phyloP scores from a whole-genome alignment of 2,329 filamentous ascomycete species.

The Colletotrichum sp. region DNA sequence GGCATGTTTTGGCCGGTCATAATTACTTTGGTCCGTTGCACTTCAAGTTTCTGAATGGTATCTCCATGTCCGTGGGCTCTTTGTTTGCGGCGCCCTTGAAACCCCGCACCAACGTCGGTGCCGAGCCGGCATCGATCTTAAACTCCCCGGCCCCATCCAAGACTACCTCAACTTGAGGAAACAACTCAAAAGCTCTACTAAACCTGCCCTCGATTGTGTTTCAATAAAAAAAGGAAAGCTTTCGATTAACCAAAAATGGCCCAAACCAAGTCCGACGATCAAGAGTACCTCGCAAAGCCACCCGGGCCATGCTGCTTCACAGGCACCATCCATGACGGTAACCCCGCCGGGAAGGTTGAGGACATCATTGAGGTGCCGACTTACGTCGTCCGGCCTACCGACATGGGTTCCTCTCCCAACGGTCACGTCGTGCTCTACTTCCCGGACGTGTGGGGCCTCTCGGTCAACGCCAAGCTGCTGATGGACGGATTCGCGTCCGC shows the following conservation, averaged over 20 bases:
- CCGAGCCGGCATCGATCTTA: not conserved
- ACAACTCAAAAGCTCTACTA: not conserved
- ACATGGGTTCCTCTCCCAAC: conserved; percentile 28
- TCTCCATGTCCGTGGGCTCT: not conserved
- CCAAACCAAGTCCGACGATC: not conserved
- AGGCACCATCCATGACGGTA: conserved; percentile 42
- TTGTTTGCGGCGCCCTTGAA: not conserved
- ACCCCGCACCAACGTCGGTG: not conserved
- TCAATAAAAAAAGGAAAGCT: not conserved
- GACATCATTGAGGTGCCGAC: conserved; percentile 40
- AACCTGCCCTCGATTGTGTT: not conserved
- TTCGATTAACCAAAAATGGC: not conserved
- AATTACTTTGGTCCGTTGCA: not conserved
- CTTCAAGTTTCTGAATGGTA: not conserved
- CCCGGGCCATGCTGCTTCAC: conserved; percentile 42
- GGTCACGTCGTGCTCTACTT: conserved; percentile 50
- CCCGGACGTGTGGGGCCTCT: conserved; percentile 50
- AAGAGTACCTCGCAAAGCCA: conserved; percentile 33
- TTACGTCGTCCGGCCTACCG: conserved; percentile 32
- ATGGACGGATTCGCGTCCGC: conserved; percentile 52
- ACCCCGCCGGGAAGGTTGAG: conserved; percentile 36
- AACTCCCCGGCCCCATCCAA: not conserved
- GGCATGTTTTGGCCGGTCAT: not conserved
- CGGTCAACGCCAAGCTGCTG: conserved; percentile 44
- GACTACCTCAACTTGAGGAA: not conserved